These are phyloP conservation scores for Suillus lakei DNA, from an alignment of 768 basidiomycete species.

Conservation along the genomic window DNA sequence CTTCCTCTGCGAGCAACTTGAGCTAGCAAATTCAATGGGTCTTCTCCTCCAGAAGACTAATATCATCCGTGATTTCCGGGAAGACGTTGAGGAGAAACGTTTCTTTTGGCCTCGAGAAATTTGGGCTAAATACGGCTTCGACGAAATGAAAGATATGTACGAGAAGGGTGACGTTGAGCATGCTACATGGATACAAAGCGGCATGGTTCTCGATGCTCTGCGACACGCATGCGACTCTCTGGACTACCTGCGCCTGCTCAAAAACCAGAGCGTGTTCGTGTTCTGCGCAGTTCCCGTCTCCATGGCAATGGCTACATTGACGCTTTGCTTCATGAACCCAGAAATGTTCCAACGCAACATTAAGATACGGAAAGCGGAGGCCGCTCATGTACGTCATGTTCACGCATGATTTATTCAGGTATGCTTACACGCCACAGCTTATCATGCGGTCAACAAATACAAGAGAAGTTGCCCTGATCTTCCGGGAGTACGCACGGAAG, in stretches of 20 bases:
- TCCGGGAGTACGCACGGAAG: conserved; percentile 77
- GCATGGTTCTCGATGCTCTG: conserved; percentile 88
- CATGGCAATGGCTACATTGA: conserved; percentile 96
- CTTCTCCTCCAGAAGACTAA: conserved; percentile 97
- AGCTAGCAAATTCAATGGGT: conserved; percentile 94
- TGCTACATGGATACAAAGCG: conserved; percentile 83
- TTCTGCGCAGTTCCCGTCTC: conserved; percentile 94
- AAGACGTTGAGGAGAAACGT: conserved; percentile 84
- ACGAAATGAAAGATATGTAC: conserved; percentile 71
- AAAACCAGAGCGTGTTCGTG: conserved; percentile 92
- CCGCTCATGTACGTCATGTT: conserved; percentile 66
- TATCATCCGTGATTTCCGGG: conserved; percentile 93
- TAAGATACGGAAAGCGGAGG: conserved; percentile 93
- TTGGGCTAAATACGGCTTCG: conserved; percentile 81
- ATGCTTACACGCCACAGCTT: conserved; percentile 51
- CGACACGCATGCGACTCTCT: conserved; percentile 83
- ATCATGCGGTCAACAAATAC: conserved; percentile 94
- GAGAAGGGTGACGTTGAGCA: conserved; percentile 59
- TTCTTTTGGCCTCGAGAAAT: conserved; percentile 97
- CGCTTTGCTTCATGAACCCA: conserved; percentile 92
- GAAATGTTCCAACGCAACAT: conserved; percentile 85
- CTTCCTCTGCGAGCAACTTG: conserved; percentile 79
- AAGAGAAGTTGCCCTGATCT: conserved; percentile 87
- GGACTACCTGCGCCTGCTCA: conserved; percentile 87
- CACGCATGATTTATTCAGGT: neutral